Percentiles rank a stretch among this genome's conserved stretches.
Conservation (phyloP, 345 rosid genomes). For the Psidium guajava region DNA sequence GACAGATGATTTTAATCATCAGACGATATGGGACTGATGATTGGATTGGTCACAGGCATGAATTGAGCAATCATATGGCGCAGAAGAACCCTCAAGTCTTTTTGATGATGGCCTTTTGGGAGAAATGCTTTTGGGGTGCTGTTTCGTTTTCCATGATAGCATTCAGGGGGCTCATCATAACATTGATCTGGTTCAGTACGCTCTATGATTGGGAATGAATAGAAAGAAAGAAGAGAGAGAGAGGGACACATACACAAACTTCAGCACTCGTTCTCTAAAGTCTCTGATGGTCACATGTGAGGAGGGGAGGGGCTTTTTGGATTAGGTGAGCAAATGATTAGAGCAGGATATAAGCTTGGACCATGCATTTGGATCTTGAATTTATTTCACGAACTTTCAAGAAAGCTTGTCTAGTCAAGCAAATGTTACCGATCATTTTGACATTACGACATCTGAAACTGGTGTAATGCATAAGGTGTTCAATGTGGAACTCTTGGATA, state of each 20-base stretch:
- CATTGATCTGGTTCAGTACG: neutral
- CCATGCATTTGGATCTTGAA: neutral
- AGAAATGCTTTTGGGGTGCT: neutral
- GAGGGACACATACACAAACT: neutral
- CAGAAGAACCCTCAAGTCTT: neutral
- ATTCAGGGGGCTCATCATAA: neutral
- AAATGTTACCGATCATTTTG: neutral
- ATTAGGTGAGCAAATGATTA: neutral
- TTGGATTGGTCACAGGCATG: neutral
- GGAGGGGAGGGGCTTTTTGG: neutral
- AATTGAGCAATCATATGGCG: neutral
- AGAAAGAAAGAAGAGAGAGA: neutral
- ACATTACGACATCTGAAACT: neutral
- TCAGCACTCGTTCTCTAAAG: neutral
- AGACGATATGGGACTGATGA: constrained; percentile 3
- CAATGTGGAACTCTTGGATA: neutral
- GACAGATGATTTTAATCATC: neutral
- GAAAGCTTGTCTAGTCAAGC: neutral
- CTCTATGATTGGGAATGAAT: neutral
- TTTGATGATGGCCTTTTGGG: neutral
- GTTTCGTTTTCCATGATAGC: neutral
- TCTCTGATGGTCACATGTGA: neutral
- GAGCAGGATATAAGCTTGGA: neutral
- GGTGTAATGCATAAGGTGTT: neutral
- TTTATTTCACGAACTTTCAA: neutral